Base-by-base conservation (phyloP, 2,329 filamentous ascomycete genomes). In the Pleomassaria siparia region DNA sequence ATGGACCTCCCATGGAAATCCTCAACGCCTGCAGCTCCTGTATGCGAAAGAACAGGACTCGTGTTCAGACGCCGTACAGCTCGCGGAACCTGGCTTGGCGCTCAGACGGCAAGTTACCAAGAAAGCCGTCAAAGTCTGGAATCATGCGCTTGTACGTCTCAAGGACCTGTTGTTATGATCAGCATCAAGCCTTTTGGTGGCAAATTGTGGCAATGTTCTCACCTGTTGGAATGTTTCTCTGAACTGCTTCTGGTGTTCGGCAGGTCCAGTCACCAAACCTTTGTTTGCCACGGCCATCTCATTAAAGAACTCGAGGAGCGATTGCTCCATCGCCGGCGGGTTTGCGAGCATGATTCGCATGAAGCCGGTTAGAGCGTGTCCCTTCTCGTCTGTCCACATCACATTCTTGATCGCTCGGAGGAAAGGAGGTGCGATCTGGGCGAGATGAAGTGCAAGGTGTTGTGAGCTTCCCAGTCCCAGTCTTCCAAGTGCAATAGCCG, bases 341-440 rank as follows among this genome's bases (percentile, higher is more conserved):
- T 97, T 97, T 64, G 85, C 83, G 52, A 88, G 81, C 3, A 97
- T 88, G 40, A 95, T 81, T 58, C 87, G 80, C 45, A 89, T 88
- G 73, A 99, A 96, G 0, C 94, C 94, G 62, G 89, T 85, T 69
- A 97, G 89, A 0, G 94, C 92, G 21, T 91, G 91, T 1, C 88
- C 90, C 74, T 99, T 99, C 73, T 99, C 94, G 51, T 95, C 89
- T 2, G 90, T 92, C 63, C 89, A 86, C 43, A 90, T 87, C 25
- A 97, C 87, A 54, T 90, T 88, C 50, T 84, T 82, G 81, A 99
- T 95, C 2, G 86, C 84, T 43, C 77, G 79, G 44, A 99, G 74
- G 75, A 96, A 97, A 28, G 88, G 83, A 28, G 86, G 83, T 0
- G 92, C 90, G 68, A 95, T 95, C 25, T 82, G 86, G 15, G 82